Evolutionary conservation across 352 stramenopile genomes (phyloP), one percentile per base, ranked within the genome.

Genomic region (Elongisporangium prolatum): DNA sequence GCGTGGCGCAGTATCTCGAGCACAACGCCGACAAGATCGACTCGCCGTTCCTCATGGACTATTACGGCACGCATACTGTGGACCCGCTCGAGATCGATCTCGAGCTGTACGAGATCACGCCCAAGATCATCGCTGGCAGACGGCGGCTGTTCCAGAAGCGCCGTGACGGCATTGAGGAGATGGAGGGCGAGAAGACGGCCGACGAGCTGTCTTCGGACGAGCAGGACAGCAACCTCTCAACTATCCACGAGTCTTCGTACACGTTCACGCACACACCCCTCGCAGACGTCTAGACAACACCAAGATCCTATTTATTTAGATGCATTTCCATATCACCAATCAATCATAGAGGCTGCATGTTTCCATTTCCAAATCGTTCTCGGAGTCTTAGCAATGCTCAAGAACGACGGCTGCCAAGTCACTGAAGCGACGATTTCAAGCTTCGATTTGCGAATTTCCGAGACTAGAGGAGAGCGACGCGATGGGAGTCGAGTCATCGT

Each of bases 81-180:
- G 57, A 69, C 40, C 68, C 77, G 50, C 57, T 90, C 5, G 75
- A 80, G 25, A 61, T 87, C 16, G 72, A 85, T 17, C 60, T 90
- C 4, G 77, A 90, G 22, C 52, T 90, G 57, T 86, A 74, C 57
- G 67, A 88, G 20, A 60, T 90, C 22, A 88, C 68, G 21, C 75
- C 77, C 0, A 88, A 85, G 67, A 48, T 76, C 0, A 24, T 89
- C 9, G 80, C 82, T 40, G 75, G 56, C 22, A 62, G 80, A 8
- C 75, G 77, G 9, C 84, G 84, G 57, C 65, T 76, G 13, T 89
- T 84, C 54, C 69, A 70, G 16, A 82, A 76, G 40, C 74, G 79
- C 21, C 60, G 64, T 13, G 59, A 67, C 7, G 38, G 61, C 11
- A 59, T 52, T 9, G 71, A 74, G 2, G 60, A 56, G 4, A 58